A percentile compares a stretch with the other conserved stretches of the same genome.
phyloP scores from a whole-genome alignment of 2,329 filamentous ascomycete species.

The Plenodomus tracheiphilus region DNA sequence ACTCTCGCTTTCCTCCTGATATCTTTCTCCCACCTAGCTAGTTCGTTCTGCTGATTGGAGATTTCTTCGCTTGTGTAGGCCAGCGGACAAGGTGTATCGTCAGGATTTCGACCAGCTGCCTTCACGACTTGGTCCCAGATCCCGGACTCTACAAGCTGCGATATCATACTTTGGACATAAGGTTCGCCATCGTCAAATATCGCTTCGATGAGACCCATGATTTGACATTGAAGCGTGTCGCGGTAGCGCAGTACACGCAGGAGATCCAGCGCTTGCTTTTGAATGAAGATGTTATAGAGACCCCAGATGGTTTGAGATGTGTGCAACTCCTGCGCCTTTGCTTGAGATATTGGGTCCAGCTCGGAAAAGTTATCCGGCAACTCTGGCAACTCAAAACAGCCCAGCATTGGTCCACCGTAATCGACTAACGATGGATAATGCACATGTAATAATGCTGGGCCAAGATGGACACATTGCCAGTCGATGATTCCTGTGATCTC shows the following conservation, averaged over 20 bases:
- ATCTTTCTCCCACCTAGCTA: slow-evolving; percentile 3
- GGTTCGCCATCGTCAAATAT: slow-evolving; percentile 11
- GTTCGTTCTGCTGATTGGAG: background rate
- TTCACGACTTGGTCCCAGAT: background rate
- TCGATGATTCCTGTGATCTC: slow-evolving; percentile 25
- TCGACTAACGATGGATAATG: slow-evolving; percentile 9
- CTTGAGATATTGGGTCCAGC: background rate
- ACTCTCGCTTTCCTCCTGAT: slow-evolving; percentile 9
- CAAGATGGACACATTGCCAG: slow-evolving; percentile 17
- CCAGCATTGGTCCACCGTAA: slow-evolving; percentile 9
- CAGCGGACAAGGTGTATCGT: background rate
- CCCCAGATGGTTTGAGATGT: slow-evolving; percentile 6
- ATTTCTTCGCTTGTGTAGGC: background rate
- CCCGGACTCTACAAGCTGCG: slow-evolving; percentile 4
- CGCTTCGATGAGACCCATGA: slow-evolving; percentile 5
- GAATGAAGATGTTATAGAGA: slow-evolving; percentile 7
- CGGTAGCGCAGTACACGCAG: slow-evolving; percentile 4
- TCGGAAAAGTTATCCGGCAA: slow-evolving; percentile 8
- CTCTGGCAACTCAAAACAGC: background rate
- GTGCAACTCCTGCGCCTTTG: slow-evolving; percentile 1
- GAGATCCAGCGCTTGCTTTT: slow-evolving; percentile 7
- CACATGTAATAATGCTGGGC: slow-evolving; percentile 9
- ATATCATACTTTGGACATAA: slow-evolving; percentile 8
- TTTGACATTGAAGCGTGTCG: slow-evolving; percentile 7
- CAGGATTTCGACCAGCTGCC: background rate